These are phyloP conservation scores for Penicillium bialowiezense DNA, from an alignment of 495 filamentous ascomycete species.

Conservation along the genomic window DNA sequence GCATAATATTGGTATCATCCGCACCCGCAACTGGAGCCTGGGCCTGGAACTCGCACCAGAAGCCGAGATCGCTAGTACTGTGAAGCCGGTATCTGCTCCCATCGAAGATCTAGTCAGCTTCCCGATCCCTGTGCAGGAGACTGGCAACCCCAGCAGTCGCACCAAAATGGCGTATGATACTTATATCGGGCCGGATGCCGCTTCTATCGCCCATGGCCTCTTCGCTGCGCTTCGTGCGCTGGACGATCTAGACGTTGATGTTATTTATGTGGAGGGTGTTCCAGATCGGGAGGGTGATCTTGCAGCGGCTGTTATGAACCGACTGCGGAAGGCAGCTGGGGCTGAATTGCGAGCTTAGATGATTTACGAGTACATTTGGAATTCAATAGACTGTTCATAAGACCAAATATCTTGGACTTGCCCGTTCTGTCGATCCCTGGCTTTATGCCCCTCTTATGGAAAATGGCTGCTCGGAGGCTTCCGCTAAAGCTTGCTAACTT, in stretches of 20 bases:
- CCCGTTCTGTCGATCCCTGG: neutral
- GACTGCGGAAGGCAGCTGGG: conserved; percentile 82
- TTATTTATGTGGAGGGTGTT: conserved; percentile 91
- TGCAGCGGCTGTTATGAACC: conserved; percentile 95
- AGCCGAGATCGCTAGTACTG: conserved; percentile 21
- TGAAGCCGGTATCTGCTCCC: conserved; percentile 24
- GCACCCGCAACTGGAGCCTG: conserved; percentile 43
- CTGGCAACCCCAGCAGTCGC: conserved; percentile 16
- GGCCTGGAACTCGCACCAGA: conserved; percentile 31
- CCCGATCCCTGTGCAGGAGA: conserved; percentile 28
- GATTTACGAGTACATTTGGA: conserved; percentile 2
- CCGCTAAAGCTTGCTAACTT: conserved; percentile 12
- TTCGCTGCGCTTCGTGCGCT: conserved; percentile 86
- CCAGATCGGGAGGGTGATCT: conserved; percentile 69
- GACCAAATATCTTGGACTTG: conserved; percentile 16
- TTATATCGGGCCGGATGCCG: conserved; percentile 62
- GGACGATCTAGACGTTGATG: conserved; percentile 72
- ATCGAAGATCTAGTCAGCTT: conserved; percentile 33
- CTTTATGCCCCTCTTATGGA: neutral
- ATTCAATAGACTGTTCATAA: neutral
- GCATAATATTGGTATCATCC: conserved; percentile 47
- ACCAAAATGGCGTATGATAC: conserved; percentile 46
- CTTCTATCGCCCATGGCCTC: conserved; percentile 75
- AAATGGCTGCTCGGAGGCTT: conserved; percentile 13
- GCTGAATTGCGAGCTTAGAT: conserved; percentile 37